Conservation (phyloP, 164 flowering plant species). For the Warburgia ugandensis region DNA sequence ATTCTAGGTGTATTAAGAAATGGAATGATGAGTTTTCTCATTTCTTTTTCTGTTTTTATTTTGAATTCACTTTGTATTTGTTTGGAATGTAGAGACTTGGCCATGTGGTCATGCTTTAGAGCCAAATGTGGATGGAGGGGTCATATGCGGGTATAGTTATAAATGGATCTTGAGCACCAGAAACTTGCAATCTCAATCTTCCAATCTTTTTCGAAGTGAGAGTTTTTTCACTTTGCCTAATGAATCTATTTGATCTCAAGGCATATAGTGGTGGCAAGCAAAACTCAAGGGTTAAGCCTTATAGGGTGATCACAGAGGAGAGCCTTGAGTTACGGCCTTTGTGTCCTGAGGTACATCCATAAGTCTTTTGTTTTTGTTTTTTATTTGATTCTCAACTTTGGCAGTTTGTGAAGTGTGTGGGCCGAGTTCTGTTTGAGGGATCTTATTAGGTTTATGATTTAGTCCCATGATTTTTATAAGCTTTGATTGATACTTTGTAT, state of each 20-base stretch:
- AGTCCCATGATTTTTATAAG: too few relatives aligned
- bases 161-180: neutral
- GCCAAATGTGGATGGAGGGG: conserved; percentile 78
- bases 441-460: too few relatives aligned
- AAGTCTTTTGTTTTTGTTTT: neutral
- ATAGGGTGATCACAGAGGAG: conserved; percentile 39
- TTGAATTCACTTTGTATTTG: neutral
- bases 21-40: neutral
- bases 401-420: neutral
- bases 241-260: conserved; percentile 12
- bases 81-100: conserved; percentile 26
- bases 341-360: conserved; percentile 37
- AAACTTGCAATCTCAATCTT: neutral
- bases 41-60: neutral
- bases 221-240: conserved; percentile 1
- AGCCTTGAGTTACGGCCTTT: conserved; percentile 47
- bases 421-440: neutral
- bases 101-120: conserved; percentile 59
- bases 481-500: too few relatives aligned
- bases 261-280: conserved; percentile 15
- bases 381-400: neutral
- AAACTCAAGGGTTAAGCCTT: conserved; percentile 14
- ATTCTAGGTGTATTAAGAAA: neutral
- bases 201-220: conserved; percentile 5
- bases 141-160: conserved; percentile 25